Percentiles rank a stretch among this genome's conserved stretches.
These are phyloP conservation scores for Penicillium chermesinum DNA, from an alignment of 495 filamentous ascomycete genomes.

Conservation along the genomic window DNA sequence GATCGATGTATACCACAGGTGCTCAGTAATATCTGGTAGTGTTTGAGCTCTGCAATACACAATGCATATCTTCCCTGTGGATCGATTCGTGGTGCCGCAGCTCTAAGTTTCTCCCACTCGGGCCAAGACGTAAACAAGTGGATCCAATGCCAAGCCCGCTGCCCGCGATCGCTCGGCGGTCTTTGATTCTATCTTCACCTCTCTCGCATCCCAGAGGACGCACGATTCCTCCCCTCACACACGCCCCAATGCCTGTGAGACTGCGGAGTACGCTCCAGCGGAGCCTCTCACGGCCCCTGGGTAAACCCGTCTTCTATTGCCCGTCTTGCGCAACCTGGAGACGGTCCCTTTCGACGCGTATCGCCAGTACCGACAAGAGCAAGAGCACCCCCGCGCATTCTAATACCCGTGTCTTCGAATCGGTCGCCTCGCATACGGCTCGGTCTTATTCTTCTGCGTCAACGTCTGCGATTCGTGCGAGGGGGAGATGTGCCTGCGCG, in stretches of 20 bases:
- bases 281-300: constrained; percentile 30
- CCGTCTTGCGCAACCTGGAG: constrained; percentile 37
- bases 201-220: constrained; percentile 5
- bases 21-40: too few species aligned
- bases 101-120: too few species aligned
- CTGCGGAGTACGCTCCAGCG: constrained; percentile 34
- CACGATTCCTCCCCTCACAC: constrained; percentile 4
- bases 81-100: too few species aligned
- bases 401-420: constrained; percentile 2
- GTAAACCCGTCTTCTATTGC: constrained; percentile 29
- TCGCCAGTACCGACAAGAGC: constrained; percentile 9
- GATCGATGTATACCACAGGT: too few species aligned
- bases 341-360: constrained; percentile 30
- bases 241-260: constrained; percentile 37
- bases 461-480: constrained; percentile 23
- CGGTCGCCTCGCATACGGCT: neutral
- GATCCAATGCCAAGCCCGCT: constrained; percentile 22
- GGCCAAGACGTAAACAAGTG: neutral
- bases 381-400: constrained; percentile 9
- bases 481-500: constrained; percentile 31
- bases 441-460: constrained; percentile 18
- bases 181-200: constrained; percentile 12
- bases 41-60: too few species aligned
- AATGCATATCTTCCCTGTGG: neutral
- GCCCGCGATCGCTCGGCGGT: constrained; percentile 14